phyloP scores from a whole-genome alignment of 306 rosid genomes.

The Canavalia ensiformis region DNA sequence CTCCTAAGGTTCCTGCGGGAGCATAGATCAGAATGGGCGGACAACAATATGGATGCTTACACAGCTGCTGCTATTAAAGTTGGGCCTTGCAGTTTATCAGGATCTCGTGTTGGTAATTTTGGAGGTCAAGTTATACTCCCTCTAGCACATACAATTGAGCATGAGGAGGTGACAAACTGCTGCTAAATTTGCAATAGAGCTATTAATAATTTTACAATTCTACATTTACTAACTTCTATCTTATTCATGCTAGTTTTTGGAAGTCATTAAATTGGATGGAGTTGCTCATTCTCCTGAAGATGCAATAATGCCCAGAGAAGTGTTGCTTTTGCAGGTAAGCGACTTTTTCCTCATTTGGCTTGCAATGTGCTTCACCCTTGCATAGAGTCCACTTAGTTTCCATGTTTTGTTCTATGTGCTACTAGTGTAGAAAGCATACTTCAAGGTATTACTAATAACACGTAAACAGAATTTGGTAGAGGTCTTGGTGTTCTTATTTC shows the following conservation, averaged over 20 bases:
- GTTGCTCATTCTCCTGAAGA: constrained; percentile 89
- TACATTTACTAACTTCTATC: neutral
- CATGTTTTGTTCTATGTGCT: neutral
- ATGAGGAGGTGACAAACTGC: constrained; percentile 77
- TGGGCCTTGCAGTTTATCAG: constrained; percentile 92
- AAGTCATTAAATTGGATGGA: constrained; percentile 93
- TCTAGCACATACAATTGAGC: constrained; percentile 93
- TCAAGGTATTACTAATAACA: neutral
- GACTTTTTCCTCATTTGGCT: neutral
- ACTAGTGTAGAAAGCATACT: constrained; percentile 5
- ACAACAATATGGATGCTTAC: constrained; percentile 93
- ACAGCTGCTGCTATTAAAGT: constrained; percentile 96
- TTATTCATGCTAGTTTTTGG: constrained; percentile 71
- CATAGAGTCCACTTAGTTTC: neutral
- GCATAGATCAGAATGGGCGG: constrained; percentile 99
- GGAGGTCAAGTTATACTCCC: constrained; percentile 99
- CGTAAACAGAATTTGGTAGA: constrained; percentile 18
- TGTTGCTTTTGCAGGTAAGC: constrained; percentile 94
- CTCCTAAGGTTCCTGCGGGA: constrained; percentile 91
- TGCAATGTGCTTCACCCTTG: constrained; percentile 34
- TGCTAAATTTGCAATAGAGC: constrained; percentile 25
- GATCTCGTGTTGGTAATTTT: constrained; percentile 87
- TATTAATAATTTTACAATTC: neutral
- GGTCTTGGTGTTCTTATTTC: neutral
- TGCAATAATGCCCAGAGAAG: constrained; percentile 83